These are phyloP conservation scores for Niebla homalea DNA, from an alignment of 495 filamentous ascomycete genomes.

Conservation along the genomic window DNA sequence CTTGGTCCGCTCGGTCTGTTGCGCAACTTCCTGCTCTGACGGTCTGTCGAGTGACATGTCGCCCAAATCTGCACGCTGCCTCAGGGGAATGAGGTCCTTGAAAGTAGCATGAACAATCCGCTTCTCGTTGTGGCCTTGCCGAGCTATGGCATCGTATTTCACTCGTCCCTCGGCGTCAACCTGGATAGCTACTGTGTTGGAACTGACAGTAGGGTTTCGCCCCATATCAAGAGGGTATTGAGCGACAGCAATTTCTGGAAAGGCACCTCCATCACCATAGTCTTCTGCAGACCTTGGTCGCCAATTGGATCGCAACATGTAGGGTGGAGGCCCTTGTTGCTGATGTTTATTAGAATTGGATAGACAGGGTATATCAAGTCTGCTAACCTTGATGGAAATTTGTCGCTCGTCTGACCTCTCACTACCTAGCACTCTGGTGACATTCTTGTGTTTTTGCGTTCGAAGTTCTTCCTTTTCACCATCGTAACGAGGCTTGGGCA, in stretches of 20 bases:
- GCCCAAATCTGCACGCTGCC: slow-evolving; percentile 86
- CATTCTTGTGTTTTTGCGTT: slow-evolving; percentile 55
- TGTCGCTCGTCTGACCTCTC: slow-evolving; percentile 73
- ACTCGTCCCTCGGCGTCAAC: slow-evolving; percentile 86
- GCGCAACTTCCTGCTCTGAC: slow-evolving; percentile 67
- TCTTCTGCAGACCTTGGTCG: slow-evolving; percentile 75
- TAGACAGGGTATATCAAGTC: not conserved
- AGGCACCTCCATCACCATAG: slow-evolving; percentile 92
- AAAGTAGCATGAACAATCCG: slow-evolving; percentile 88
- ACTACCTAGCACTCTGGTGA: slow-evolving; percentile 64
- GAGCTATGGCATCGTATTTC: slow-evolving; percentile 92
- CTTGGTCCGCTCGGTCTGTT: slow-evolving; percentile 75
- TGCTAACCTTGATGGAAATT: slow-evolving; percentile 62
- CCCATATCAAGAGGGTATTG: slow-evolving; percentile 97
- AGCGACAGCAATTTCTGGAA: slow-evolving; percentile 85
- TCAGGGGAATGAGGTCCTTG: slow-evolving; percentile 89
- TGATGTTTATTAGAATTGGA: slow-evolving; percentile 18
- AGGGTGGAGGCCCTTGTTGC: slow-evolving; percentile 75
- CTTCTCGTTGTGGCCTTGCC: slow-evolving; percentile 71
- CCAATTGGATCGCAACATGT: slow-evolving; percentile 76
- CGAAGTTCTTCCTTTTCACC: slow-evolving; percentile 75
- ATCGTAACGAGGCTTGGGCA: slow-evolving; percentile 82
- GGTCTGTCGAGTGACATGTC: slow-evolving; percentile 85
- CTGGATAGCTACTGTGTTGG: slow-evolving; percentile 82
- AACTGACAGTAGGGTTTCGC: slow-evolving; percentile 53